A percentile compares a stretch with the other conserved stretches of the same genome.
These are phyloP conservation scores for Zelopaecilomyces penicillatus DNA, from an alignment of 2,329 filamentous ascomycete genomes.

Conservation along the genomic window DNA sequence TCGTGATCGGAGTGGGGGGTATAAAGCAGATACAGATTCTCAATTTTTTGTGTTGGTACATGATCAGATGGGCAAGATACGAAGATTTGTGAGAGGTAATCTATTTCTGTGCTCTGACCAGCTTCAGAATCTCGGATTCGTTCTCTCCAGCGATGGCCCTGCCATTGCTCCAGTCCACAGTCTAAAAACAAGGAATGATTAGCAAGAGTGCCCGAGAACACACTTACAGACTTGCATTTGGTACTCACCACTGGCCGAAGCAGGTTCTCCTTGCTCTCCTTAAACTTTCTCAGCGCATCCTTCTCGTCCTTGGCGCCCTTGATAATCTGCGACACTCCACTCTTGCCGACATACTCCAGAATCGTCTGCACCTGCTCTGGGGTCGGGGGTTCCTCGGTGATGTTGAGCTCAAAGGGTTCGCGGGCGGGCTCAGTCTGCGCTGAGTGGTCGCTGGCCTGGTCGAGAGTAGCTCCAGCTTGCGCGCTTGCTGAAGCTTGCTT, in stretches of 20 bases:
- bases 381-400: conserved; percentile 75
- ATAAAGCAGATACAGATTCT: conserved; percentile 4
- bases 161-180: conserved; percentile 92
- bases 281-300: conserved; percentile 75
- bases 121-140: conserved; percentile 81
- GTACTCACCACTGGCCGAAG: conserved; percentile 65
- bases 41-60: conserved; percentile 8
- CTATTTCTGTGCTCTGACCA: conserved; percentile 53
- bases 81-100: background rate
- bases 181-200: conserved; percentile 19
- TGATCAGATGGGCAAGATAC: conserved; percentile 4
- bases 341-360: conserved; percentile 66
- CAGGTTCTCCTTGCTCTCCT: conserved; percentile 60
- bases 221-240: background rate
- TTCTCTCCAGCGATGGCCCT: conserved; percentile 69
- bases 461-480: conserved; percentile 57
- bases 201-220: too few species aligned
- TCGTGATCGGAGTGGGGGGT: conserved; percentile 7
- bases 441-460: conserved; percentile 62
- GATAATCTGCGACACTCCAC: conserved; percentile 54
- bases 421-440: conserved; percentile 46
- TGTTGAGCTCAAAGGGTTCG: conserved; percentile 75
- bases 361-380: conserved; percentile 75
- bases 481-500: conserved; percentile 72
- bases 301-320: conserved; percentile 63